phyloP scores from a whole-genome alignment of 2,329 filamentous ascomycete genomes.

The Fusarium sp. region DNA sequence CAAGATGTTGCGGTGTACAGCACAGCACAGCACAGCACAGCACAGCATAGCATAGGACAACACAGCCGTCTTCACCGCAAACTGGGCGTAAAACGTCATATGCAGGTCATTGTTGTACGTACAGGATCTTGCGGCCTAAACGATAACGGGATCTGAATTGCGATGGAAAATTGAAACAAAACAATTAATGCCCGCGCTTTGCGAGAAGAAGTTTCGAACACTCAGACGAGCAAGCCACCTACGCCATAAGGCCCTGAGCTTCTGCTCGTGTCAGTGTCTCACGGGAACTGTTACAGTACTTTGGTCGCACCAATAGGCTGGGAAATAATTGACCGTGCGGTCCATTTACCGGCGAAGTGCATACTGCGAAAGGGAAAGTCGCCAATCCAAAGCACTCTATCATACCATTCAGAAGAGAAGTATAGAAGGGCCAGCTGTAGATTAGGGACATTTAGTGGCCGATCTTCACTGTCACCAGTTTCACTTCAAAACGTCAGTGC shows the following conservation, averaged over 20 bases:
- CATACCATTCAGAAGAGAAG: background rate
- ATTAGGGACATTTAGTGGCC: slow-evolving; percentile 10
- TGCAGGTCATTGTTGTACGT: slow-evolving; percentile 4
- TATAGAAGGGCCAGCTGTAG: background rate
- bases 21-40: background rate
- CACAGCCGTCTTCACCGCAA: background rate
- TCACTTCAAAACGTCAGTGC: slow-evolving; percentile 10
- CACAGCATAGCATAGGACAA: background rate
- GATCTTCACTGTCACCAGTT: slow-evolving; percentile 17
- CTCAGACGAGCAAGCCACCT: slow-evolving; percentile 2
- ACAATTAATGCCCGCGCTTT: background rate
- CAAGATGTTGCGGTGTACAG: slow-evolving; percentile 24
- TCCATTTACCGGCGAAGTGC: slow-evolving; percentile 7
- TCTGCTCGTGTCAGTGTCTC: background rate
- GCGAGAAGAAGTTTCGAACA: background rate
- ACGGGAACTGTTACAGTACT: background rate
- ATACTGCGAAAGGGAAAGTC: slow-evolving; percentile 22
- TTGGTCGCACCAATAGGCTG: background rate
- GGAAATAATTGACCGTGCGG: background rate
- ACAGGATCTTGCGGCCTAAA: background rate
- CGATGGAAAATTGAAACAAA: slow-evolving; percentile 4
- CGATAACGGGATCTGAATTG: background rate
- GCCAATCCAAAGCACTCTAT: background rate
- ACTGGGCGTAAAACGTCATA: background rate
- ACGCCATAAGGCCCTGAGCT: background rate